These are phyloP conservation scores for Saccharomyces hybrid DNA, from an alignment of 1,139 yeast genomes.

Conservation along the genomic window DNA sequence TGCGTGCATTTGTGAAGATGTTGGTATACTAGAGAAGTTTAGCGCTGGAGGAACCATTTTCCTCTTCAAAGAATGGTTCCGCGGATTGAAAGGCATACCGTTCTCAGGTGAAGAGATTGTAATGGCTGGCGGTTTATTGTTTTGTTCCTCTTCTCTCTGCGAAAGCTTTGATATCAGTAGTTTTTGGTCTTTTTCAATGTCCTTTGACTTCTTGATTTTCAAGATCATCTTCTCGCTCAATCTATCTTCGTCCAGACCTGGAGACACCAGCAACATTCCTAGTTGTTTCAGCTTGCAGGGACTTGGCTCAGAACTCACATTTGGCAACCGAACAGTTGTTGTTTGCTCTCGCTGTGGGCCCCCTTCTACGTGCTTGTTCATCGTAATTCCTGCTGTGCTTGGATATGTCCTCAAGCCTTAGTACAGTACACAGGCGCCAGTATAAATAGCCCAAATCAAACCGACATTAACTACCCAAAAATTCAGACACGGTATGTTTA, in stretches of 20 bases:
- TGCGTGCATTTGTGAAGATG: neutral
- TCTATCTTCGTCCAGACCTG: conserved; percentile 33
- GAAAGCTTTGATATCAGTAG: conserved; percentile 5
- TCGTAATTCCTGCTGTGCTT: neutral
- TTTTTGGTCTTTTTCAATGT: conserved; percentile 34
- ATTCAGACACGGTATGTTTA: neutral
- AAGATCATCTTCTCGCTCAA: conserved; percentile 31
- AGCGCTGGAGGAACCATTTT: neutral
- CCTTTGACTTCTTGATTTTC: conserved; percentile 30
- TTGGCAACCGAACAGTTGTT: neutral
- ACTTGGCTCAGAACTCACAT: too few species aligned
- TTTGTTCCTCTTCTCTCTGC: neutral
- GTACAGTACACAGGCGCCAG: too few species aligned
- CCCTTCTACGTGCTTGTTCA: neutral
- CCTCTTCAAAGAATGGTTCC: neutral
- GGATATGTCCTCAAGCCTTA: neutral
- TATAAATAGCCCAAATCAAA: too few species aligned
- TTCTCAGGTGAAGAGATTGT: neutral
- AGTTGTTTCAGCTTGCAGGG: neutral
- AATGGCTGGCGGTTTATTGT: neutral
- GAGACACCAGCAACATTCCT: conserved; percentile 36
- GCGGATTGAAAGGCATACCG: neutral
- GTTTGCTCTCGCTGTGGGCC: neutral
- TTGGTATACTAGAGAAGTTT: neutral
- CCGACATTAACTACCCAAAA: too few species aligned